Percentiles rank a stretch among this genome's conserved stretches.
phyloP scores from a whole-genome alignment of 805 yeast species.

The Kuraishia capsulata region DNA sequence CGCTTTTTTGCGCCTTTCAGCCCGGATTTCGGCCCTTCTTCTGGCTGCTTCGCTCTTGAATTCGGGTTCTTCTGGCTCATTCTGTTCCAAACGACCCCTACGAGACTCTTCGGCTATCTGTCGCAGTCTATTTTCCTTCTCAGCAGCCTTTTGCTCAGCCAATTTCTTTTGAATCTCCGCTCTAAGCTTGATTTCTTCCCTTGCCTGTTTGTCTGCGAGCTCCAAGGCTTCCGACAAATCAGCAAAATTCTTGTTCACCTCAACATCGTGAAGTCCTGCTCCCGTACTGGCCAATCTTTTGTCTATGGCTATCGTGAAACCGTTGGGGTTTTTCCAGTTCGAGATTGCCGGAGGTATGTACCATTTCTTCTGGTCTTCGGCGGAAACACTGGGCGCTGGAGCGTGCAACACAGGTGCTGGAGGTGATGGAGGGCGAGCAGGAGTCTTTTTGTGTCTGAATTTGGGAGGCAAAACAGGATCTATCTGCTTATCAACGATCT shows the following conservation, averaged over 20 bases:
- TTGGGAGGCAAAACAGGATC: conserved; percentile 88
- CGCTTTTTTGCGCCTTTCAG: conserved; percentile 35
- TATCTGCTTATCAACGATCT: conserved; percentile 54
- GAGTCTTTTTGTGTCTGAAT: conserved; percentile 62
- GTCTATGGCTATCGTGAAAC: conserved; percentile 75
- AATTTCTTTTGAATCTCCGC: conserved; percentile 37
- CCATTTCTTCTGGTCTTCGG: conserved; percentile 76
- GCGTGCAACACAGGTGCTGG: conserved; percentile 59
- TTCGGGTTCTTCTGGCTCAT: not conserved
- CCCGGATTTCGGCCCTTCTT: conserved; percentile 28
- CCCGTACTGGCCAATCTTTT: conserved; percentile 58
- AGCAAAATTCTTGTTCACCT: conserved; percentile 49
- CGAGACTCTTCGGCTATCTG: conserved; percentile 32
- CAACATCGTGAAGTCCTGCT: conserved; percentile 25
- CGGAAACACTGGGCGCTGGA: conserved; percentile 44
- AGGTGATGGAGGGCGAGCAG: conserved; percentile 56
- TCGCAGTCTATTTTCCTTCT: conserved; percentile 42
- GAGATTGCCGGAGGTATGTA: conserved; percentile 85
- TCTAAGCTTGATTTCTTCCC: conserved; percentile 44
- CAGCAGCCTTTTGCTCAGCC: conserved; percentile 39
- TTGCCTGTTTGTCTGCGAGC: conserved; percentile 52
- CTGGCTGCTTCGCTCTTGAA: conserved; percentile 13
- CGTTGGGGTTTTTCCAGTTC: conserved; percentile 92
- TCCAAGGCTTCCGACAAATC: conserved; percentile 65
- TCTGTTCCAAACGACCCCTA: conserved; percentile 6